Evolutionary conservation across 108 stramenopile genomes (phyloP).

Genomic region (Pseudonitzschia delicatissima): DNA sequence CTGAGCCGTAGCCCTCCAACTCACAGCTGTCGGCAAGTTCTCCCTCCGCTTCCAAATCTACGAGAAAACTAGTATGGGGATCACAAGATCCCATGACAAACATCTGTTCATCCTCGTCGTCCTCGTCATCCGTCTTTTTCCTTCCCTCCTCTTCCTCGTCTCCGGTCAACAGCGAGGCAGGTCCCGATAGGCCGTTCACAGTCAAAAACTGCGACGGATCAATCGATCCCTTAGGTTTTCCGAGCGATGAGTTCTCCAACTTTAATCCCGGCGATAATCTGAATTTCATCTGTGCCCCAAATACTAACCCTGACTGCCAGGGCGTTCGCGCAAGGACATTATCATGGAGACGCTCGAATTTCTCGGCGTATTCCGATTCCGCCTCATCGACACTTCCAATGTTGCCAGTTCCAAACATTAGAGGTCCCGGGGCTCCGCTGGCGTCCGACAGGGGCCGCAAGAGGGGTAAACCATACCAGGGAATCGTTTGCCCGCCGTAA

Average conservation of each 20-base stretch:
- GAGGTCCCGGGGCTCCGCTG: constrained; percentile 50
- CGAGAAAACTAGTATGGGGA: constrained; percentile 23
- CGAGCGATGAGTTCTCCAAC: constrained; percentile 32
- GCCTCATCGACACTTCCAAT: background rate
- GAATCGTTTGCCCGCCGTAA: background rate
- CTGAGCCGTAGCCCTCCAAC: constrained; percentile 29
- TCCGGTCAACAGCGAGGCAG: constrained; percentile 1
- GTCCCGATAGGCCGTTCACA: constrained; percentile 38
- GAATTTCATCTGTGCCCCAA: constrained; percentile 41
- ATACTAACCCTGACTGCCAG: constrained; percentile 26
- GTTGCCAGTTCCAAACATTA: constrained; percentile 27
- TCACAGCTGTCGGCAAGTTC: background rate
- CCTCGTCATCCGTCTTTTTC: background rate
- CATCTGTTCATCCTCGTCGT: constrained; percentile 20
- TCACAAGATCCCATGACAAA: constrained; percentile 51
- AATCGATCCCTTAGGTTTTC: background rate
- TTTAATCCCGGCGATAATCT: constrained; percentile 41
- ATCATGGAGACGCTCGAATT: constrained; percentile 15
- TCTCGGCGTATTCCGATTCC: background rate
- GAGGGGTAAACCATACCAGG: constrained; percentile 38
- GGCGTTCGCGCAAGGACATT: constrained; percentile 37
- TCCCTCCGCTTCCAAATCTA: constrained; percentile 34
- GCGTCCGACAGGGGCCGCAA: constrained; percentile 33
- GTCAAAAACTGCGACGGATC: constrained; percentile 18
- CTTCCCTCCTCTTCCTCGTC: background rate